These are phyloP conservation scores for Aspergillus sp. DNA, from an alignment of 2,329 filamentous ascomycete species.

Conservation along the genomic window DNA sequence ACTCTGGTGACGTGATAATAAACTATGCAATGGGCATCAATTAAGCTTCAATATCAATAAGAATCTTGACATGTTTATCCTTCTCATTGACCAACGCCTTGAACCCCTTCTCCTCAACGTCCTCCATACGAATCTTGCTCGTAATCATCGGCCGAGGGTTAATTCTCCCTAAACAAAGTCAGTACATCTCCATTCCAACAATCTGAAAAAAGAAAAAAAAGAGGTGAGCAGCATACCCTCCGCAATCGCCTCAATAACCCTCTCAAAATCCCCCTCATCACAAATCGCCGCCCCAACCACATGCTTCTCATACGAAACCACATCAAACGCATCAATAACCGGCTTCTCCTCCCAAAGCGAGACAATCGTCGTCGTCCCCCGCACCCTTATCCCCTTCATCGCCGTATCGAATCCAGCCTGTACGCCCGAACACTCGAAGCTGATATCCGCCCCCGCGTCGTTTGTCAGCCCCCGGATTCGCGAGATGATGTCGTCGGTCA, in stretches of 20 bases:
- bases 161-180: slow-evolving; percentile 49
- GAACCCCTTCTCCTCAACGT: slow-evolving; percentile 63
- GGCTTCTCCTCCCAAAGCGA: slow-evolving; percentile 65
- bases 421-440: slow-evolving; percentile 68
- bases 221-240: slow-evolving; percentile 32
- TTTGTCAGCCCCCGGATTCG: slow-evolving; percentile 54
- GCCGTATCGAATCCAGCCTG: slow-evolving; percentile 53
- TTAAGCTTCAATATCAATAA: slow-evolving; percentile 49
- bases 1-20: no score
- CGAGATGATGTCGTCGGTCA: slow-evolving; percentile 51
- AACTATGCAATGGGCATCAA: no score
- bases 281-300: slow-evolving; percentile 55
- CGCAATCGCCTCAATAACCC: slow-evolving; percentile 57
- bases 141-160: slow-evolving; percentile 65
- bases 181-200: slow-evolving; percentile 3
- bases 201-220: not conserved
- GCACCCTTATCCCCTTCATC: slow-evolving; percentile 55
- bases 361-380: slow-evolving; percentile 64
- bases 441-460: slow-evolving; percentile 56
- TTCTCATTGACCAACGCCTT: slow-evolving; percentile 62
- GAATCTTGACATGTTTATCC: slow-evolving; percentile 66
- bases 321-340: slow-evolving; percentile 57
- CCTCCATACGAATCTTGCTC: slow-evolving; percentile 59
- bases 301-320: slow-evolving; percentile 59
- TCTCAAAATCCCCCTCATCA: slow-evolving; percentile 60